Percentiles rank a stretch among this genome's conserved stretches.
These are phyloP conservation scores for Colletotrichum brevisporum DNA, from an alignment of 2,329 filamentous ascomycete genomes.

Conservation along the genomic window DNA sequence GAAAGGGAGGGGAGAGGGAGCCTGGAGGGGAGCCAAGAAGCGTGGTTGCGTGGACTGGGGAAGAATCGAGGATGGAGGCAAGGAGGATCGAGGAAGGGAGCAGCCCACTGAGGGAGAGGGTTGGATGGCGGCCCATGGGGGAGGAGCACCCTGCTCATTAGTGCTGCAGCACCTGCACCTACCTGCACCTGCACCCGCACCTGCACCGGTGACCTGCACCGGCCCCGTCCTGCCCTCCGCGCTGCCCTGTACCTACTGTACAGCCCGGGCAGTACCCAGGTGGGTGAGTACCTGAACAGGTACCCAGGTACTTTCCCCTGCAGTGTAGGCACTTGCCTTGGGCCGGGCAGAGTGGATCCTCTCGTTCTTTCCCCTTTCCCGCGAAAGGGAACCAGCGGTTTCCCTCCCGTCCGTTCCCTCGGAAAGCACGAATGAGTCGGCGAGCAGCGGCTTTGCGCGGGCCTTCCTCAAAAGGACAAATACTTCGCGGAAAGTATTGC, in stretches of 20 bases:
- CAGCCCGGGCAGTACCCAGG: too few relatives aligned
- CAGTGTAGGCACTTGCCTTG: background rate
- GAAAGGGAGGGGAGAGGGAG: background rate
- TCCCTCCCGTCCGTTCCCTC: background rate
- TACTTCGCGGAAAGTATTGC: slow-evolving; percentile 2
- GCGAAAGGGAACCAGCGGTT: background rate
- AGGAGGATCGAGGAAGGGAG: background rate
- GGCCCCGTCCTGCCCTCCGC: too few relatives aligned
- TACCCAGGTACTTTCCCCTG: too few relatives aligned
- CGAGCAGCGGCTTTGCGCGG: background rate
- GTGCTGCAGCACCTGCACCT: too few relatives aligned
- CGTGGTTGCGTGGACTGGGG: background rate
- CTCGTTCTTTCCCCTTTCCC: background rate
- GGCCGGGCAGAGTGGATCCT: background rate
- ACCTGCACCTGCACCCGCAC: too few relatives aligned
- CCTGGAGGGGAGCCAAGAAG: background rate
- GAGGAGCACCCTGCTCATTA: background rate
- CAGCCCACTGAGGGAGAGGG: background rate
- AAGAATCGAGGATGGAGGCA: too few relatives aligned
- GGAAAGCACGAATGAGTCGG: too few relatives aligned
- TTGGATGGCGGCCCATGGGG: background rate
- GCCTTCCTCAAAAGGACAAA: background rate
- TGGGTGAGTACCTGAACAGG: too few relatives aligned
- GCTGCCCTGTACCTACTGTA: too few relatives aligned
- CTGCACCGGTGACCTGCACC: too few relatives aligned